Base-by-base conservation (phyloP, 1,284 basidiomycete genomes). In the Pascua guehoae region DNA sequence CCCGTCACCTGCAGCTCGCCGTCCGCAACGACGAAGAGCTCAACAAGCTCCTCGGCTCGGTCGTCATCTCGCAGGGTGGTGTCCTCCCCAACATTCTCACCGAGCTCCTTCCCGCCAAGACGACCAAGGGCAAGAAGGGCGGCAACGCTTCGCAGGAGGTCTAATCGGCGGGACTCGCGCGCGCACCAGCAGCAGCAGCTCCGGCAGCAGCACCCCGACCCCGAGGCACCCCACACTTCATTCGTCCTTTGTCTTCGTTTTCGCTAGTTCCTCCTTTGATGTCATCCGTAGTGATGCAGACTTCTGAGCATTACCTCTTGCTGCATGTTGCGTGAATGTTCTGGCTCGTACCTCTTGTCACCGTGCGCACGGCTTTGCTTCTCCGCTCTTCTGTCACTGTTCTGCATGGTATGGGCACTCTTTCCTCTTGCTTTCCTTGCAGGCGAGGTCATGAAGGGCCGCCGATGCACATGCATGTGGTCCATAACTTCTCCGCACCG, bases 61-160 rank as follows among this genome's bases (percentile, higher is more conserved):
- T 92, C 63, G 86, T 89, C 72, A 92, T 93, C 80, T 89, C 87
- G 24, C 89, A 93, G 72, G 90, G 90, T 80, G 90, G 90, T 85
- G 90, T 93, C 57, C 85, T 93, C 45, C 90, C 90, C 51, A 79
- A 79, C 72, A 86, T 86, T 56, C 81, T 83, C 69, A 79, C 83
- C 67, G 83, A 86, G 78, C 83, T 88, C 61, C 81, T 88, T 56
- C 86, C 86, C 56, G 81, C 82, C 76, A 87, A 87, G 82, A 81
- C 83, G 47, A 46, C 58, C 48, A 44, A 65, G 64, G 56, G 58
- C 51, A 49, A 58, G 52, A 67, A 69, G 66, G 68, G 66, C 64
- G 69, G 67, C 50, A 69, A 71, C 61, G 72, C 69, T 63, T 74
- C 72, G 51, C 72, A 72, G 64, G 72, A 74, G 56, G 72, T 70